Evolutionary conservation across 2,329 filamentous ascomycete genomes (phyloP), one percentile per base, ranked within the genome.

Genomic region (Microsporum audouinii): DNA sequence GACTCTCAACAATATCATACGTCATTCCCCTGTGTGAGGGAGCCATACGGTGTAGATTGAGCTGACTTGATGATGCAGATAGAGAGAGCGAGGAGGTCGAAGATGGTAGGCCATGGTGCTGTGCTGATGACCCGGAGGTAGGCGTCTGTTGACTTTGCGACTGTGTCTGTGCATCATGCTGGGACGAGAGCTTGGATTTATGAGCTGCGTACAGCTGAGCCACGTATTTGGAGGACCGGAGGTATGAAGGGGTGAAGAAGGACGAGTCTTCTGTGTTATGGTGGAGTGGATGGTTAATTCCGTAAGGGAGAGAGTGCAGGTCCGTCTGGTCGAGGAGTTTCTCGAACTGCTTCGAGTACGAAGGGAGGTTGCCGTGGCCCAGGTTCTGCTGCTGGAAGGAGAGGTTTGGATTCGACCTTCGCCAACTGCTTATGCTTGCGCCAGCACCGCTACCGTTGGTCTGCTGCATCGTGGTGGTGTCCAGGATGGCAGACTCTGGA

Each of bases 231-330:
- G 90, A 92, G 43, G 84, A 84, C 66, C 81, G 80, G 51, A 97
- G 81, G 74, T 96, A 96, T 3, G 89, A 91, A 0, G 92, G 92
- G 8, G 86, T 81, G 73, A 96, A 91, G 78, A 92, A 92, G 62
- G 73, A 23, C 17, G 17, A 68, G 65, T 66, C 72, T 31, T 69
- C 69, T 71, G 63, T 61, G 71, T 67, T 61, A 69, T 69, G 57
- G 71, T 74, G 66, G 45, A 27, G 10, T 31, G 31, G 29, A 17
- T 31, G 27, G 49, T 47, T 47, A 10, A 56, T 12, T 5, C 51
- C 51, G 29, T 34, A 34, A n/a, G 51, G 17, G 2, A 41, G 31
- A 12, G 33, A 14, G n/a, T 17, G 14, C 55, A 29, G 5, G 14
- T 27, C 33, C 3, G 31, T 17, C 3, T 41, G 33, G 6, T 39